Base-by-base conservation (phyloP, 345 rosid genomes). In the Ceriops tagal region DNA sequence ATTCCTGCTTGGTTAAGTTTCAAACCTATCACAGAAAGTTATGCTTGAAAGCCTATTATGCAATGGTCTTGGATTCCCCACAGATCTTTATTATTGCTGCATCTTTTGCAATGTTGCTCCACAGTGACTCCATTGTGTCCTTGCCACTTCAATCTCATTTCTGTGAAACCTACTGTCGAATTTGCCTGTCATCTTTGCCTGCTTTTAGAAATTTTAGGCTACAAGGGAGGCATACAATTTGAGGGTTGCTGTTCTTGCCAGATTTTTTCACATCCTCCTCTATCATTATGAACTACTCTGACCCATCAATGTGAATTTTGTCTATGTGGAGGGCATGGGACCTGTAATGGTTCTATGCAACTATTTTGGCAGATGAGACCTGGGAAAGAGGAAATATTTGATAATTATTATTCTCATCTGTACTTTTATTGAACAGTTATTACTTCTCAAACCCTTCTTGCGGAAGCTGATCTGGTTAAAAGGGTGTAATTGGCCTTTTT, bases 151-250 rank as follows among this genome's bases (percentile, higher is more conserved):
- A 64, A 69, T 57, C 62, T 18, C 55, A 27, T 75, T 64, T 68
- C 58, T 57, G 39, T 19, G 31, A 57, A 58, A 64, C 67, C 70
- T 65, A 73, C 77, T 67, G 67, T 67, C 73, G 61, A 64, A 58
- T 81, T 72, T 43, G 68, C 78, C 83, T 75, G 75, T 69, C 65
- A 79, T 70, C 64, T 6, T 65, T 1, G 80, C 82, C 82, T 58
- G 60, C 60, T 72, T 81, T 78, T 71, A 71, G 79, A 67, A 24
- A 69, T 73, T 79, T 78, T 58, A 70, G 87, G 81, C 76, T 51
- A 18, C 66, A 57, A 75, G 75, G 70, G 69, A 60, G 81, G 82
- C 79, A 30, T 80, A 77, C 71, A 78, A 74, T 78, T 68, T 51
- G 65, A 72, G 75, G 66, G 47, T 61, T 46, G 34, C 32, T 53